A percentile compares a stretch with the other conserved stretches of the same genome.
Conservation (phyloP, 2,329 filamentous ascomycete species). For the Trichoderma hamatum region DNA sequence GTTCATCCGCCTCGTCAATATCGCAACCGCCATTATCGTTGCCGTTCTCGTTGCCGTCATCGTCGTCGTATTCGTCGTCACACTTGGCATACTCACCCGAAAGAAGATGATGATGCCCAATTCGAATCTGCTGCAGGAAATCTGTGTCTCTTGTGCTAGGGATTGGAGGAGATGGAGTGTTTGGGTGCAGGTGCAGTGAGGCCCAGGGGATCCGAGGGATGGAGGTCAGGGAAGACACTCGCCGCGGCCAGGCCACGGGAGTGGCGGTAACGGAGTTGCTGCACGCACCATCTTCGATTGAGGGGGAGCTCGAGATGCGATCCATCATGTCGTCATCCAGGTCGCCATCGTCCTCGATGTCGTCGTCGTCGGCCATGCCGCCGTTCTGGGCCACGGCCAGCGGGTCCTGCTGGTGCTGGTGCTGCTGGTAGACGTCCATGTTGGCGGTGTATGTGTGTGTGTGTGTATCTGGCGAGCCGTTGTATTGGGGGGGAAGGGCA, state of each 20-base stretch:
- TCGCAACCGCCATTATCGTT: not conserved
- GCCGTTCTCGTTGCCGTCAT: conserved; percentile 32
- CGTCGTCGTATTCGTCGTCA: conserved; percentile 19
- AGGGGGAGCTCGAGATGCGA: conserved; percentile 97
- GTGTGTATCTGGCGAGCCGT: conserved; percentile 29
- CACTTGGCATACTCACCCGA: conserved; percentile 36
- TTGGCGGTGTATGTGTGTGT: conserved; percentile 32
- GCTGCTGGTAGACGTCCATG: conserved; percentile 44
- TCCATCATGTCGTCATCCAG: conserved; percentile 95
- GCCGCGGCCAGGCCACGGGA: conserved; percentile 47
- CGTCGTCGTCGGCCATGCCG: conserved; percentile 62
- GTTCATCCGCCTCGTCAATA: not conserved
- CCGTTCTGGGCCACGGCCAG: conserved; percentile 66
- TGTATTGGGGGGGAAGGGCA: conserved; percentile 43
- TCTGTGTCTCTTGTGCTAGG: conserved; percentile 28
- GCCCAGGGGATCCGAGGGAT: conserved; percentile 42
- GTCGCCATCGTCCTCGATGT: conserved; percentile 68
- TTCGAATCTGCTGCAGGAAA: conserved; percentile 10
- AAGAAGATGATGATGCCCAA: conserved; percentile 48
- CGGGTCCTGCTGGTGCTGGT: conserved; percentile 56
- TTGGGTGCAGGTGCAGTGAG: conserved; percentile 33
- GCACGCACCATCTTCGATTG: conserved; percentile 98
- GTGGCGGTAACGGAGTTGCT: conserved; percentile 46
- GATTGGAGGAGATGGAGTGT: conserved; percentile 32
- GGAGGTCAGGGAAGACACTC: conserved; percentile 46